Conservation (phyloP, 371 early-diverging fungal species). For the Capillidium heterosporum region DNA sequence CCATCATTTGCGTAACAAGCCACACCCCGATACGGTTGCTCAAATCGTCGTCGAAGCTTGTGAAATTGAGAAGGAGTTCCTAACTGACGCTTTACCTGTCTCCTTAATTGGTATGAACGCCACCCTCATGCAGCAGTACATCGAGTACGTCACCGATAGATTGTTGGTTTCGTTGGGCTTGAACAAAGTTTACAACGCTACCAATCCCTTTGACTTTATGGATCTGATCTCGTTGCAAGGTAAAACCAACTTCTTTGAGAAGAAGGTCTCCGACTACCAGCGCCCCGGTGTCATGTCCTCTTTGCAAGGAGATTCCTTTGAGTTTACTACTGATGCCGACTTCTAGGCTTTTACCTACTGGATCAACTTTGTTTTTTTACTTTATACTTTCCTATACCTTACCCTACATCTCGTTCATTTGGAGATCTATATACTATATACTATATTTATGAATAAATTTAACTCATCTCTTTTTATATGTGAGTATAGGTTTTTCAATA, state of each 20-base stretch:
- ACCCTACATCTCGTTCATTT: no score
- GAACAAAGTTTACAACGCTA: conserved; percentile 68
- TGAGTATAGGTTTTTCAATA: no score
- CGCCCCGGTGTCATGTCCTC: conserved; percentile 85
- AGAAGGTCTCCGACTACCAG: conserved; percentile 97
- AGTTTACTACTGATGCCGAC: conserved; percentile 67
- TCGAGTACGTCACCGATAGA: conserved; percentile 98
- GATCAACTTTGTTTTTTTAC: no score
- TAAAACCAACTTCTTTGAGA: conserved; percentile 99
- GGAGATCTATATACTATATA: no score
- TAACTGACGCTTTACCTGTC: conserved; percentile 90
- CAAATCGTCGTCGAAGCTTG: conserved; percentile 91
- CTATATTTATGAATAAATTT: no score
- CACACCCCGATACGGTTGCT: conserved; percentile 42
- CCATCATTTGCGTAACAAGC: conserved; percentile 67
- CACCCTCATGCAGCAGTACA: conserved; percentile 92
- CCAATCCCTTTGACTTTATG: conserved; percentile 99
- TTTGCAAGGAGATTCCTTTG: conserved; percentile 15
- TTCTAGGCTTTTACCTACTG: no score
- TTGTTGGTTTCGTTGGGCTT: conserved; percentile 86
- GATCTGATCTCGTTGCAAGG: conserved; percentile 98
- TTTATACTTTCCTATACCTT: no score
- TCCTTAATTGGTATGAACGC: conserved; percentile 98
- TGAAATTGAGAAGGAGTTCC: conserved; percentile 89
- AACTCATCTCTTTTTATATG: no score